Base-by-base conservation (phyloP, 2,329 filamentous ascomycete species). In the Aspergillaceae sp. region DNA sequence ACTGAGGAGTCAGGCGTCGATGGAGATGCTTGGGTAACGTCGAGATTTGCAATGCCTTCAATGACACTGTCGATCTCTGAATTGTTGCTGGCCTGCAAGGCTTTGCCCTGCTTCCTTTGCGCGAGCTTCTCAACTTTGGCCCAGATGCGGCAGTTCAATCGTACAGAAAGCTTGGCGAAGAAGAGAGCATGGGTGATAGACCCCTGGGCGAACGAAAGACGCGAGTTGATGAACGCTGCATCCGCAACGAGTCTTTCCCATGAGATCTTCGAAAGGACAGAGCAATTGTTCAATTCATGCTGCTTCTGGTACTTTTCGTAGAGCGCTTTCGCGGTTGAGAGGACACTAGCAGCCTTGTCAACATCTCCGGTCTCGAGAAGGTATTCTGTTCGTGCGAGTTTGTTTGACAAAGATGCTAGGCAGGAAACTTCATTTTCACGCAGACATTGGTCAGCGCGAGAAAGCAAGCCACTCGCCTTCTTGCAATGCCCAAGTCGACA, bases 371-470 rank as follows among this genome's bases (percentile, higher is more conserved):
- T 76, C 1, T 78, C 77, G 11, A 90, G 70, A 29, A 83, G 73
- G 61, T 89, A 88, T 61, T 94, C 87, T 0, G 86, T 82, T 50
- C 83, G 81, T 0, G 82, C 79, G 5, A 95, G 68, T 52, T 89
- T 78, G 62, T 84, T 84, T 32, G 73, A 71, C 9, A 84, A 54
- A 29, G 63, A 66, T 9, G 74, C 69, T 42, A 75, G 65, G 7
- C 67, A 64, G 3, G 73, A 70, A 2, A 73, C 53, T 1, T 62
- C 61, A 36, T 65, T 63, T 6, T 61, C 63, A 7, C 61, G 57
- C 4, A 75, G 53, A 43, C 76, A 73, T 19, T 69, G 64, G 51
- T 82, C 75, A 3, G 81, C 80, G 45, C 76, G 74, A 1, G 75
- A 72, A 10, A 96, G 73, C 2, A 75, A 63, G 4, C 74, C 58